Evolutionary conservation across 2,329 filamentous ascomycete genomes (phyloP), one percentile per base, ranked within the genome.

Genomic region (Xylariaceae sp.): DNA sequence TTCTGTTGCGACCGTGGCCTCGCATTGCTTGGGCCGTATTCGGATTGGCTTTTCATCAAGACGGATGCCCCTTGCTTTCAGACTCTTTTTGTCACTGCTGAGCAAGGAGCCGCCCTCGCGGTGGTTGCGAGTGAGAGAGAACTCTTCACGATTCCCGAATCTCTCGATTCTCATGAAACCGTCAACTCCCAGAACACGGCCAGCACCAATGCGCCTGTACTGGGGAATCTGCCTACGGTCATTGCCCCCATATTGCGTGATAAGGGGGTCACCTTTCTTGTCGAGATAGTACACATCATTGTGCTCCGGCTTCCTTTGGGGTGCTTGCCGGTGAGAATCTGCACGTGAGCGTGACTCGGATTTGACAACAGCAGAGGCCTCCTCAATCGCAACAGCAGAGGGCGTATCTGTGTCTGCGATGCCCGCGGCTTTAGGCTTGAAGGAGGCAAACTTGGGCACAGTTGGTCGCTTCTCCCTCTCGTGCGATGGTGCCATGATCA

Each of bases 391-490:
- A 13, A 13, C 37, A 30, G 57, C 23, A 30, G 23, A 30, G 23
- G 23, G 23, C 23, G 23, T 30, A 5, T 30, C 23, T 30, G 65
- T 51, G 60, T 57, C 63, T 58, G 37, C 10, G 51, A 9, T 39
- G 30, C 56, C 53, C 1, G 30, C 7, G 11, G 55, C 4, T 13
- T 60, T 64, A 15, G 57, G 51, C 65, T 82, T 87, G 76, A 92
- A 93, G 63, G 89, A 92, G 17, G 84, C 79, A 69, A 93, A 92
- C 67, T 86, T 90, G 8, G 89, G 89, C 18, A 88, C 78, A 47
- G 70, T 63, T 61, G 73, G 54, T 51, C 49, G 56, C 58, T 65
- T 68, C 35, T 59, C 62, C 55, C 66, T 63, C 54, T 64, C 65
- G 59, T 65, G 66, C 54, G 68, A 65, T 39, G 68, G 65, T 67